phyloP scores from a whole-genome alignment of 768 basidiomycete species.

The Russula foetens region DNA sequence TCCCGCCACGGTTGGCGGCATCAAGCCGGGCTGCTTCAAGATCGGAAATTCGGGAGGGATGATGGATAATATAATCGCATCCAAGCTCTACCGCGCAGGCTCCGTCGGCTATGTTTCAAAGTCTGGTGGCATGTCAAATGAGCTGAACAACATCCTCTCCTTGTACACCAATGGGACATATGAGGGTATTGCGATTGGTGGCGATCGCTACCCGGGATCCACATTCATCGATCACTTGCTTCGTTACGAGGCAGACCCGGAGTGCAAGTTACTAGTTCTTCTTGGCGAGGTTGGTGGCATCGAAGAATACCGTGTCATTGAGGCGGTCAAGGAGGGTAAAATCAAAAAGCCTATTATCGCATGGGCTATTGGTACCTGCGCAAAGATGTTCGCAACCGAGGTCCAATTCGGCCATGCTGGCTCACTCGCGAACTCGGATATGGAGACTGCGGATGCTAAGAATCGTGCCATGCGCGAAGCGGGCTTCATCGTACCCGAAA shows the following conservation, averaged over 20 bases:
- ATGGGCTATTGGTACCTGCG: constrained; percentile 99
- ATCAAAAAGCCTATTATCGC: constrained; percentile 99
- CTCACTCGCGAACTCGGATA: constrained; percentile 93
- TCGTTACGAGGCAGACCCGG: constrained; percentile 93
- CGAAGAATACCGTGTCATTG: constrained; percentile 98
- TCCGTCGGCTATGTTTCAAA: constrained; percentile 99
- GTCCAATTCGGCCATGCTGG: constrained; percentile 99
- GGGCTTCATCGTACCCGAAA: constrained; percentile 94
- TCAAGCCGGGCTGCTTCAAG: constrained; percentile 99
- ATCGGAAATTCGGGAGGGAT: constrained; percentile 99
- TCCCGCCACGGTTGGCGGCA: constrained; percentile 97
- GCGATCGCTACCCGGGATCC: constrained; percentile 96
- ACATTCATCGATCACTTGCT: constrained; percentile 99
- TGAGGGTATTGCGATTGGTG: constrained; percentile 99
- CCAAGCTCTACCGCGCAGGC: constrained; percentile 96
- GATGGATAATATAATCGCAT: constrained; percentile 99
- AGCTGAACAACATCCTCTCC: constrained; percentile 98
- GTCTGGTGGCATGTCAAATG: constrained; percentile 99
- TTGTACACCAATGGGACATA: constrained; percentile 96
- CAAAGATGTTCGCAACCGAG: constrained; percentile 99
- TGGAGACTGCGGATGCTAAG: constrained; percentile 98
- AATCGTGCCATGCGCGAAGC: constrained; percentile 91
- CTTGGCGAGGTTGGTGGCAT: constrained; percentile 98
- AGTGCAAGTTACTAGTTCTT: constrained; percentile 98
- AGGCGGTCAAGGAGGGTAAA: constrained; percentile 85